phyloP scores from a whole-genome alignment of 345 rosid genomes.

The Lepidium sativum region DNA sequence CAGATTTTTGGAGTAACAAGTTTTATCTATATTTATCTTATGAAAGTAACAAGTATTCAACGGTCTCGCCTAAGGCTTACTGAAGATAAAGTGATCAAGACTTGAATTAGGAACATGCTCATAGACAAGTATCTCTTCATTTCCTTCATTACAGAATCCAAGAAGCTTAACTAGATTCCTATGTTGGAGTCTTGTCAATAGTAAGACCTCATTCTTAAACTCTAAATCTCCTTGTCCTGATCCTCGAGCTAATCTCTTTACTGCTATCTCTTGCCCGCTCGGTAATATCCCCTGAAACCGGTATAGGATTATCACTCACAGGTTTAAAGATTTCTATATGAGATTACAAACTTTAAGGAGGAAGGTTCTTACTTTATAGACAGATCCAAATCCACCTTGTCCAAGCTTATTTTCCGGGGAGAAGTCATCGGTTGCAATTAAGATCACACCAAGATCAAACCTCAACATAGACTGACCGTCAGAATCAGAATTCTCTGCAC shows the following conservation, averaged over 20 bases:
- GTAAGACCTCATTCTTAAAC: slow-evolving; percentile 43
- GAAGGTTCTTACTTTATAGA: slow-evolving; percentile 32
- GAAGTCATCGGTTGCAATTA: slow-evolving; percentile 25
- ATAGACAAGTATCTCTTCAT: slow-evolving; percentile 42
- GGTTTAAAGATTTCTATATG: background rate
- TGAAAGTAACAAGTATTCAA: background rate
- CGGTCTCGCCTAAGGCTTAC: slow-evolving; percentile 11
- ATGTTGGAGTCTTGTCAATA: slow-evolving; percentile 54
- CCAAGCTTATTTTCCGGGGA: slow-evolving; percentile 31
- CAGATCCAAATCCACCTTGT: slow-evolving; percentile 40
- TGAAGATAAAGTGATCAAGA: slow-evolving; percentile 41
- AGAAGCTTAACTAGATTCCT: slow-evolving; percentile 48
- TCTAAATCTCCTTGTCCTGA: slow-evolving; percentile 48
- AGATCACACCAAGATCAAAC: slow-evolving; percentile 21
- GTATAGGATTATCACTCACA: background rate
- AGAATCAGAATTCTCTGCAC: slow-evolving; percentile 13
- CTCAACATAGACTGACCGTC: slow-evolving; percentile 14
- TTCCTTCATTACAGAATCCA: slow-evolving; percentile 37
- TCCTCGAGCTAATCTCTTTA: slow-evolving; percentile 33
- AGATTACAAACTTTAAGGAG: background rate
- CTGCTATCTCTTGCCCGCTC: slow-evolving; percentile 36
- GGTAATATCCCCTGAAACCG: slow-evolving; percentile 39
- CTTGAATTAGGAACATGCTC: slow-evolving; percentile 45
- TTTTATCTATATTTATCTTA: background rate
- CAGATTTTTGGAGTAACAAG: background rate